Evolutionary conservation across 495 filamentous ascomycete species (phyloP).

Genomic region (Hypoxylon subgilvum): DNA sequence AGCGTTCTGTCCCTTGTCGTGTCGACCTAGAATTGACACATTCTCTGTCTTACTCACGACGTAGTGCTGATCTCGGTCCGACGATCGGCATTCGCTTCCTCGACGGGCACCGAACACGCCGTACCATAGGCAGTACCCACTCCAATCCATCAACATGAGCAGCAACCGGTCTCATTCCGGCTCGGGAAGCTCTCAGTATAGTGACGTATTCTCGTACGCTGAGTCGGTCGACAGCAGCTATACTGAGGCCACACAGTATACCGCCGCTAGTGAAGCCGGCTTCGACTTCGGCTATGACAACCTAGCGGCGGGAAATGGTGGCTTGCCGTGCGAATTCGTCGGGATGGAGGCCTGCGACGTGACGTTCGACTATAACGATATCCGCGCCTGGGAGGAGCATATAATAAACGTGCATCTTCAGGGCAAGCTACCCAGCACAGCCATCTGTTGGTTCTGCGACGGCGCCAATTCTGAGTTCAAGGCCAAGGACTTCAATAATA

Average conservation of each 20-base stretch:
- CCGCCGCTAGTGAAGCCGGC: neutral
- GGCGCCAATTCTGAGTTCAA: constrained; percentile 31
- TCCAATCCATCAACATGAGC: neutral
- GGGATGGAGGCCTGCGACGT: constrained; percentile 34
- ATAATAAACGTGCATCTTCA: constrained; percentile 42
- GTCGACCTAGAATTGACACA: neutral
- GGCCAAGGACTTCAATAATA: neutral
- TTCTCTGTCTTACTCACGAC: neutral
- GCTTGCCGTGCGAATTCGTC: constrained; percentile 52
- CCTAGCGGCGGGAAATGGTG: neutral
- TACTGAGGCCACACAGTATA: constrained; percentile 12
- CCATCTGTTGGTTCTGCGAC: constrained; percentile 59
- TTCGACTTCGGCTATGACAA: neutral
- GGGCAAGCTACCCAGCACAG: constrained; percentile 40
- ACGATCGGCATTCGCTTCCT: constrained; percentile 1
- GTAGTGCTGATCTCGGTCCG: neutral
- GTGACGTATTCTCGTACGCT: constrained; percentile 1
- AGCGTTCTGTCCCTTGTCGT: neutral
- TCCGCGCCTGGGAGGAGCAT: constrained; percentile 53
- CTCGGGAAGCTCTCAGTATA: neutral
- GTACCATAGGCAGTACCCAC: neutral
- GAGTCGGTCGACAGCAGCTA: neutral
- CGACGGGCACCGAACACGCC: neutral
- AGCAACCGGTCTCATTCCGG: neutral
- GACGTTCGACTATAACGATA: constrained; percentile 45